These are phyloP conservation scores for Eruca vesicaria DNA, from an alignment of 441 rosid genomes.

Conservation along the genomic window DNA sequence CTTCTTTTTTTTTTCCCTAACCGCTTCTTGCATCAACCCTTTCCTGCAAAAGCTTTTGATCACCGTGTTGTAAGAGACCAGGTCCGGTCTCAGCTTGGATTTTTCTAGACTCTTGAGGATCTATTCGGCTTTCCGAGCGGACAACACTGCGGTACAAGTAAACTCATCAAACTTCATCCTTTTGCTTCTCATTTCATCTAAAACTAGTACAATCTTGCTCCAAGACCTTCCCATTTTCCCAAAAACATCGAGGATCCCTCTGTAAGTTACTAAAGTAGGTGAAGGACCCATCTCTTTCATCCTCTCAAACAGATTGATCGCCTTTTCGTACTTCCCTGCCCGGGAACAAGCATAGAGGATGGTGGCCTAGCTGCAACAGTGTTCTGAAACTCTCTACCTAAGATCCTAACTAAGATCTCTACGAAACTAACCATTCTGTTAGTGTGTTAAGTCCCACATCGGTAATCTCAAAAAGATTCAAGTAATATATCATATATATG, in stretches of 20 bases:
- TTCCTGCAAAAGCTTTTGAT: conserved; percentile 88
- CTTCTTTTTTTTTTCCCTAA: too few relatives aligned
- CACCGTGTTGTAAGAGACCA: conserved; percentile 85
- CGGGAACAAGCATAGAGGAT: conserved; percentile 66
- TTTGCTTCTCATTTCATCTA: conserved; percentile 67
- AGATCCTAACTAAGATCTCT: conserved; percentile 60
- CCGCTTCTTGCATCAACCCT: conserved; percentile 83
- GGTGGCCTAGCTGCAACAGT: conserved; percentile 64
- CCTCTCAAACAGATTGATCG: conserved; percentile 59
- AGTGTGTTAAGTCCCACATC: too few relatives aligned
- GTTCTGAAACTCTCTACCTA: conserved; percentile 83
- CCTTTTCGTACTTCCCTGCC: conserved; percentile 55
- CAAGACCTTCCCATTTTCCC: conserved; percentile 91
- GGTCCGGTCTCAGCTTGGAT: conserved; percentile 55
- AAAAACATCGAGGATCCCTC: conserved; percentile 86
- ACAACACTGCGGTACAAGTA: conserved; percentile 82
- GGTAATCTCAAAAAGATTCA: too few relatives aligned
- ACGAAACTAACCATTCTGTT: too few relatives aligned
- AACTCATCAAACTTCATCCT: conserved; percentile 74
- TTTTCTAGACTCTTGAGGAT: conserved; percentile 51
- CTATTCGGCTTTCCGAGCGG: conserved; percentile 91
- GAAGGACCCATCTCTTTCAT: conserved; percentile 67
- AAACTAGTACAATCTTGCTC: conserved; percentile 51
- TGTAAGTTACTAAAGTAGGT: conserved; percentile 84
- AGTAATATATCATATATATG: too few relatives aligned